Base-by-base conservation (phyloP, 23 red algal genomes). In the Agarophyton chilense region DNA sequence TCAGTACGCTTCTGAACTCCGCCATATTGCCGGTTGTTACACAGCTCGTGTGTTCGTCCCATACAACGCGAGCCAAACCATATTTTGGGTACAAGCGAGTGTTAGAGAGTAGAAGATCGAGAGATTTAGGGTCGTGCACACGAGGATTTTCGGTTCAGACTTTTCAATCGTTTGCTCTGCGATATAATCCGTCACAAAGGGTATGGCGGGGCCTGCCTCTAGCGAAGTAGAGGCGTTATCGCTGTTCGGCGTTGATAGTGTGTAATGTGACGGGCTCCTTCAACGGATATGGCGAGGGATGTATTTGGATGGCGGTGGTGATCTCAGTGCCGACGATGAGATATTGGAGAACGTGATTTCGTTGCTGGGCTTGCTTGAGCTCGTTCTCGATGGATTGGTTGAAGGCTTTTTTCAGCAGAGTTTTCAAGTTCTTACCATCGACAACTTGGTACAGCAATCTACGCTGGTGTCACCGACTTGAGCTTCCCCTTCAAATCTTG, bases 11-110 rank as follows among this genome's bases (percentile, higher is more conserved):
- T 18, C 22, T 58, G 17, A 22, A 74, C 2, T 46, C n/a, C 4
- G 73, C 82, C 51, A 86, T 86, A 44, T 86, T 61, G 33, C 63
- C 66, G 0, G 29, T 5, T 4, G 82, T 86, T 10, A 63, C 82
- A 33, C 82, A 86, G 66, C 63, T 86, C 29, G 28, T 63, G 26
- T 72, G 51, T 17, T 34, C 7, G 26, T 86, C 82, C 34, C 82
- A 86, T 16, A 86, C 31, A 24, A 86, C 82, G 10, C 44, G 46
- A 54, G 82, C 60, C 60, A 86, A 5, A 31, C 41, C 43, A 72
- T 86, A 63, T 4, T 55, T 10, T 52, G 82, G 8, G 35, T 64
- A 86, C 6, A 86, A 38, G 13, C 72, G 42, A 43, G 55, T 26
- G 29, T 52, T 40, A 17, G 44, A 22, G 1, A 63, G 52, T 32